phyloP scores from a whole-genome alignment of 805 yeast species.

The Candida adriatica region DNA sequence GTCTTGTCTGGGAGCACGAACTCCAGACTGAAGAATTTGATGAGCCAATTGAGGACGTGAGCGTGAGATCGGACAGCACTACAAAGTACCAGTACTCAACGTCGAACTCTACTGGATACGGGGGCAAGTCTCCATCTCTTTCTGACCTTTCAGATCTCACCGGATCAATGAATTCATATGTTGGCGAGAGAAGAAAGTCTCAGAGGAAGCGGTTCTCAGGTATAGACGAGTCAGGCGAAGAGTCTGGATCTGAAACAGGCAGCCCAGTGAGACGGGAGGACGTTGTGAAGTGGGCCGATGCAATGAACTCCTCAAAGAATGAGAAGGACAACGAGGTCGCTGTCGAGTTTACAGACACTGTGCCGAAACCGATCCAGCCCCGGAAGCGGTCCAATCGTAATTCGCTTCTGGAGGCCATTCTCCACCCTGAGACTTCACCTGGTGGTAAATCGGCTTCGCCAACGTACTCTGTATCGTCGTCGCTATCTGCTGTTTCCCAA shows the following conservation, averaged over 20 bases:
- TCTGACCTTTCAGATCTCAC: slow-evolving; percentile 24
- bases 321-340: slow-evolving; percentile 18
- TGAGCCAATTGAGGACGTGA: slow-evolving; percentile 3
- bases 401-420: slow-evolving; percentile 23
- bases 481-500: slow-evolving; percentile 11
- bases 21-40: not conserved
- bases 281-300: slow-evolving; percentile 19
- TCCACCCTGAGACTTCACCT: slow-evolving; percentile 16
- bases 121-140: slow-evolving; percentile 22
- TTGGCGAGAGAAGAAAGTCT: slow-evolving; percentile 10
- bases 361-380: slow-evolving; percentile 16
- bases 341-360: slow-evolving; percentile 12
- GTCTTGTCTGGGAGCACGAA: slow-evolving; percentile 30
- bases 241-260: slow-evolving; percentile 6
- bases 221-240: slow-evolving; percentile 17
- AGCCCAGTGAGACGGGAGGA: slow-evolving; percentile 13
- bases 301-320: not conserved
- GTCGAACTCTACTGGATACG: slow-evolving; percentile 21
- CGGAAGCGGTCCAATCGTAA: slow-evolving; percentile 14
- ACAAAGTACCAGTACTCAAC: slow-evolving; percentile 22
- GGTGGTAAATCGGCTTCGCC: slow-evolving; percentile 20
- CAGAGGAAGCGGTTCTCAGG: slow-evolving; percentile 13
- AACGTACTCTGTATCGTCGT: slow-evolving; percentile 16
- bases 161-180: slow-evolving; percentile 11
- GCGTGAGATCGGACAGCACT: slow-evolving; percentile 12